These are phyloP conservation scores for Dionaea muscipula DNA, from an alignment of 179 eudicot species.

Conservation along the genomic window DNA sequence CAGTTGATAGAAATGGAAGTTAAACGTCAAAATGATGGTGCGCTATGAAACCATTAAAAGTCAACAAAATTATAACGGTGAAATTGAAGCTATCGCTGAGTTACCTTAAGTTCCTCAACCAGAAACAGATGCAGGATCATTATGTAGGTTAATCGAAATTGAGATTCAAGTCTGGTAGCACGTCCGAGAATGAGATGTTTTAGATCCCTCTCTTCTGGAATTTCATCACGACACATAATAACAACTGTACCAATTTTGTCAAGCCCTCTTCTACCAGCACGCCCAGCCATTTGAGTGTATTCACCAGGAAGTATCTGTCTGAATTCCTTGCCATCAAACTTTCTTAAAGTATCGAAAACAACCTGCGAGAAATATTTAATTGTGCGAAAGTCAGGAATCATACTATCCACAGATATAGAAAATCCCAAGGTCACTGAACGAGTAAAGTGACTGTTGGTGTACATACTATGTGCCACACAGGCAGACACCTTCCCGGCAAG, in stretches of 20 bases:
- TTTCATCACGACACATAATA: constrained; percentile 88
- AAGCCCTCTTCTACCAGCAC: constrained; percentile 99
- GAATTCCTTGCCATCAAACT: constrained; percentile 95
- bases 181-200: constrained; percentile 64
- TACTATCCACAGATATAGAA: background rate
- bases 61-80: background rate
- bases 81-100: background rate
- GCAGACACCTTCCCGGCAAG: too few relatives aligned
- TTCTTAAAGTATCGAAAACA: constrained; percentile 88
- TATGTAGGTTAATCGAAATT: constrained; percentile 91
- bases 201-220: constrained; percentile 75
- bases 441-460: too few relatives aligned
- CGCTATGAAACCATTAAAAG: background rate
- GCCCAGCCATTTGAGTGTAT: constrained; percentile 99
- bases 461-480: too few relatives aligned
- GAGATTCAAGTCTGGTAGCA: constrained; percentile 96
- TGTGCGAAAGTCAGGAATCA: background rate
- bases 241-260: constrained; percentile 92
- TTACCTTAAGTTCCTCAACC: constrained; percentile 92
- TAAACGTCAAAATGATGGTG: too few relatives aligned
- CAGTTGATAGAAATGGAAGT: too few relatives aligned
- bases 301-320: constrained; percentile 93
- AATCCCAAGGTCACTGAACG: background rate
- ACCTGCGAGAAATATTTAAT: constrained; percentile 38
- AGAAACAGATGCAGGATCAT: constrained; percentile 96